Percentiles rank a stretch among this genome's conserved stretches.
These are phyloP conservation scores for Candida mesenterica DNA, from an alignment of 1,139 yeast species.

Conservation along the genomic window DNA sequence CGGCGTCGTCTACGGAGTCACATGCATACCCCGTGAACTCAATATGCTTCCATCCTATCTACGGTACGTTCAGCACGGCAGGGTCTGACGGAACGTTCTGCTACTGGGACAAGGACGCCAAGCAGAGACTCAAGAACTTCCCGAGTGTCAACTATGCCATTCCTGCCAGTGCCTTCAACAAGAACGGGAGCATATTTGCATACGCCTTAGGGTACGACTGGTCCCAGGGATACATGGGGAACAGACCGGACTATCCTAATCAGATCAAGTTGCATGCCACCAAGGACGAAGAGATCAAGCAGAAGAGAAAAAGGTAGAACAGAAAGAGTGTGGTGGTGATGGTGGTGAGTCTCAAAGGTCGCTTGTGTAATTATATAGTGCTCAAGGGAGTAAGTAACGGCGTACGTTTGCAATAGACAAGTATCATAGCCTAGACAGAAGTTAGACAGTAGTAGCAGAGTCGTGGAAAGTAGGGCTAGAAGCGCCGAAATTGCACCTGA, in stretches of 20 bases:
- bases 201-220: conserved; percentile 94
- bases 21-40: conserved; percentile 76
- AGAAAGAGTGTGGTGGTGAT: neutral
- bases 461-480: no score
- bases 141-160: conserved; percentile 73
- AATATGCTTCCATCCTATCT: conserved; percentile 82
- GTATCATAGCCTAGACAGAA: no score
- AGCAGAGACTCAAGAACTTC: conserved; percentile 81
- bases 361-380: no score
- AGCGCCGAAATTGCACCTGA: no score
- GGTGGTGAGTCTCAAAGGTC: neutral
- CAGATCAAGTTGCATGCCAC: conserved; percentile 80
- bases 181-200: conserved; percentile 82
- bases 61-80: conserved; percentile 90
- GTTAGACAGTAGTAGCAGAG: no score
- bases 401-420: no score
- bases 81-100: conserved; percentile 94
- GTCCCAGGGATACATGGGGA: conserved; percentile 84
- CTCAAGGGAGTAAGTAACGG: no score
- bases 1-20: conserved; percentile 36
- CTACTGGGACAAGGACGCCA: conserved; percentile 95
- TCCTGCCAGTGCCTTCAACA: conserved; percentile 76
- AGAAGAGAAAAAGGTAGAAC: conserved; percentile 50
- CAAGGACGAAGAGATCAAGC: conserved; percentile 84
- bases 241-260: conserved; percentile 72